Evolutionary conservation across 148 eudicot genomes (phyloP), one percentile per base, ranked within the genome.

Genomic region (Bassia scoparia): DNA sequence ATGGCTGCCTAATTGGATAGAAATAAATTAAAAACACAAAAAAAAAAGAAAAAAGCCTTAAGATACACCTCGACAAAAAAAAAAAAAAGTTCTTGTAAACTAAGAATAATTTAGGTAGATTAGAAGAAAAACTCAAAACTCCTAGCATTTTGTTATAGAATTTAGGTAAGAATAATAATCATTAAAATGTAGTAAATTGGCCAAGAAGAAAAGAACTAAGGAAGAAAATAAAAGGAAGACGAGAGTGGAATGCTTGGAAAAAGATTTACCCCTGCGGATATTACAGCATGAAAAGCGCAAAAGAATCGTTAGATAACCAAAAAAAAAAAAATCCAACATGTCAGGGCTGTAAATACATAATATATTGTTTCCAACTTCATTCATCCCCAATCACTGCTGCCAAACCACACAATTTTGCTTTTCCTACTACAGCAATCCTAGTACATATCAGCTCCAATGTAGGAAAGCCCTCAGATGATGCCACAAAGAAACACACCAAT

Each of bases 1-100:
- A 95, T 11, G 99, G 99, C 99, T 95, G 89, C 84, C 80, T 55
- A 74, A 69, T 30, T 68, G 44, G 61, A 72, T 24, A 38, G 46
- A 61, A 17, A 41, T 29, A 38, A 73, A 44, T 5, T 33, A 20
- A 33, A n/a, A 43, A 31, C 15, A 58, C 27, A 72, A 18, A 48
- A 38, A 14, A 20, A 8, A 44, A 17, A 71, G 24, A 37, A 6
- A 37, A 30, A 1, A 12, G 31, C 23, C 15, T 15, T 34, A 71
- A 6, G n/a, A 70, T 9, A 31, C 16, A 63, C 46, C n/a, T n/a
- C n/a, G n/a, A n/a, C n/a, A n/a, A n/a, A n/a, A n/a, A n/a, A n/a
- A n/a, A n/a, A n/a, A n/a, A n/a, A n/a, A n/a, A n/a, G n/a, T n/a
- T n/a, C n/a, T n/a, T n/a, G n/a, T n/a, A n/a, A n/a, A n/a, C n/a